phyloP scores from a whole-genome alignment of 352 stramenopile genomes.

The Phytophthora litchii region DNA sequence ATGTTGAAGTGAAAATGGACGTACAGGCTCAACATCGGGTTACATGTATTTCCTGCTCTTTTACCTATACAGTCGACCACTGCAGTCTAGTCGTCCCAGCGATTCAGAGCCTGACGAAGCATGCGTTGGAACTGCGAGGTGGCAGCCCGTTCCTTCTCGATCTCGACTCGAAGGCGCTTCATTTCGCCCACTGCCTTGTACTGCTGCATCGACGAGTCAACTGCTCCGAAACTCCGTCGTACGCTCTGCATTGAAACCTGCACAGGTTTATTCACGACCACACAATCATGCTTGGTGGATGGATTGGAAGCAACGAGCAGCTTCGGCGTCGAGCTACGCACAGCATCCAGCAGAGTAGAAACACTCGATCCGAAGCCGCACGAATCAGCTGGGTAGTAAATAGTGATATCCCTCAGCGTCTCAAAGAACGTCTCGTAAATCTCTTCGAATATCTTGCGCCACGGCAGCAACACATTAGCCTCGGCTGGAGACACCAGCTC shows the following conservation, averaged over 20 bases:
- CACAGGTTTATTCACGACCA: slow-evolving; percentile 18
- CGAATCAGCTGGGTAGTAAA: slow-evolving; percentile 50
- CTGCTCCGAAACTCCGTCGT: slow-evolving; percentile 42
- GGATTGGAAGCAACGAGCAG: slow-evolving; percentile 3
- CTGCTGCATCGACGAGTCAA: slow-evolving; percentile 30
- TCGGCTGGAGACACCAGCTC: slow-evolving; percentile 20
- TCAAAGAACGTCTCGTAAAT: slow-evolving; percentile 72
- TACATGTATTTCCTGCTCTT: slow-evolving; percentile 2
- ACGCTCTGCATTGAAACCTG: slow-evolving; percentile 43
- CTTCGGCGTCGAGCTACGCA: not conserved
- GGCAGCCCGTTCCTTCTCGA: slow-evolving; percentile 54
- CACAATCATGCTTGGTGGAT: slow-evolving; percentile 8
- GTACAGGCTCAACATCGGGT: too few relatives aligned
- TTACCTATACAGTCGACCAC: not conserved
- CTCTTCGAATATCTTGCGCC: slow-evolving; percentile 60
- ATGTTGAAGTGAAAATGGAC: too few relatives aligned
- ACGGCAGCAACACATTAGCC: slow-evolving; percentile 46
- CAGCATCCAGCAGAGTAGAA: slow-evolving; percentile 19
- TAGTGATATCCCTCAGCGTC: slow-evolving; percentile 48
- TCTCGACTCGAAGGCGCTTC: slow-evolving; percentile 57
- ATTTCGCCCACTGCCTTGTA: slow-evolving; percentile 37
- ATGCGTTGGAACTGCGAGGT: slow-evolving; percentile 64
- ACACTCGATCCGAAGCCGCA: slow-evolving; percentile 15
- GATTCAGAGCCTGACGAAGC: slow-evolving; percentile 57
- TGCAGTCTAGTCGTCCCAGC: slow-evolving; percentile 44